Evolutionary conservation across 805 yeast species (phyloP), one percentile per base, ranked within the genome.

Genomic region (Lachancea lanzarotensis): DNA sequence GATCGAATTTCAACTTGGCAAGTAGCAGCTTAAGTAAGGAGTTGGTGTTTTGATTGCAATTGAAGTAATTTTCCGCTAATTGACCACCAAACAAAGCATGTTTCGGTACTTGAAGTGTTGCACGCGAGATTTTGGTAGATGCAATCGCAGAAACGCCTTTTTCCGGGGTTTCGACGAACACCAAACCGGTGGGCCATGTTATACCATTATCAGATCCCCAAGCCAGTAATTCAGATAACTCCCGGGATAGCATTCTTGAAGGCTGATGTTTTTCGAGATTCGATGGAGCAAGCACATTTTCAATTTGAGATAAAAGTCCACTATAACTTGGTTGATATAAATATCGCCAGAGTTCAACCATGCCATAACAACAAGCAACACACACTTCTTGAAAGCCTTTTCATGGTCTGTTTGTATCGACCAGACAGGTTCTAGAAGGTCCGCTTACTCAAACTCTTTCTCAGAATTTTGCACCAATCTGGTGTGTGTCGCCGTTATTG

Each of bases 131-230:
- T 47, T 42, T 54, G 32, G 31, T 40, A 4, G 48, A 55, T 11
- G 61, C 46, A 11, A 59, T 40, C 16, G 71, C 68, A 42, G 60
- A 57, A 16, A 69, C 62, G 1, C 79, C 79, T 40, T 59, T 63
- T 6, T 52, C 55, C 2, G 54, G 51, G 3, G 54, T 59, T 22
- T 49, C 42, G 9, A 54, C 45, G 50, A 76, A 75, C n/a, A 55
- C 47, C 1, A 76, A 43, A 2, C 48, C 50, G 0, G 57, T 55
- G 15, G 70, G 66, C 18, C 70, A 51, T 0, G 38, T 15, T 1
- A 69, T 62, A 0, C 78, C 78, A 43, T 68, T 53, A 0, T 42
- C 35, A 6, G 26, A 35, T 0, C 75, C 76, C 79, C 79, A 72
- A 7, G 45, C 31, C 2, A 62, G 27, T 13, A 63, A 39, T 7